Conservation (phyloP, 2,329 filamentous ascomycete species). For the Aspergillus ochraceus region DNA sequence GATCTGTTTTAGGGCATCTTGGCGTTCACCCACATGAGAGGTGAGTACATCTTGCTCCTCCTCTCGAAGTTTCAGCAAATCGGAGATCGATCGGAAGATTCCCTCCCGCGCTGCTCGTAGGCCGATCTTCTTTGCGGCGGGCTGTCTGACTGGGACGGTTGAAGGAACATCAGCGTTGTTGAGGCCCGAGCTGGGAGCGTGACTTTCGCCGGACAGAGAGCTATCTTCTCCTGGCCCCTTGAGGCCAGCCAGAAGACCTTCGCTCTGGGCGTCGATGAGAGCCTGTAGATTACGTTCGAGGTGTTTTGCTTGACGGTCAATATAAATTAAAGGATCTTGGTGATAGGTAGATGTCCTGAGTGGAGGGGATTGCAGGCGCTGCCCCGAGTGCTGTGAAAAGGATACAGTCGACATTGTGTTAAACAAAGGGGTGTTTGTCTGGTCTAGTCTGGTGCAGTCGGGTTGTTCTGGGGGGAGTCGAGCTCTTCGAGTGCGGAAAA, state of each 20-base stretch:
- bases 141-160: slow-evolving; percentile 41
- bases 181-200: slow-evolving; percentile 33
- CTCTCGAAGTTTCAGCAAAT: slow-evolving; percentile 56
- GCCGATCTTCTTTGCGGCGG: slow-evolving; percentile 48
- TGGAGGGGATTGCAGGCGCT: slow-evolving; percentile 30
- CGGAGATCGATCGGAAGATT: slow-evolving; percentile 57
- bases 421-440: slow-evolving; percentile 2
- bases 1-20: slow-evolving; percentile 51
- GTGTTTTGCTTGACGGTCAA: slow-evolving; percentile 54
- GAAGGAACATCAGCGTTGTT: slow-evolving; percentile 33
- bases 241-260: slow-evolving; percentile 54
- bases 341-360: slow-evolving; percentile 29
- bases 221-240: slow-evolving; percentile 49
- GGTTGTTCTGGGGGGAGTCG: not conserved
- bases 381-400: slow-evolving; percentile 24
- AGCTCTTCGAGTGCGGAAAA: not conserved
- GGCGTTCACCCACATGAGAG: slow-evolving; percentile 45
- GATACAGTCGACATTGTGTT: slow-evolving; percentile 31
- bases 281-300: slow-evolving; percentile 59
- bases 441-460: no score
- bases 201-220: slow-evolving; percentile 47
- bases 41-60: slow-evolving; percentile 56
- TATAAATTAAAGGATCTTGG: slow-evolving; percentile 48
- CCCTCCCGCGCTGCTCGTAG: slow-evolving; percentile 56
- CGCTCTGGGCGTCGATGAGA: slow-evolving; percentile 61